Base-by-base conservation (phyloP, 805 yeast genomes). In the Osmozyma mogii region DNA sequence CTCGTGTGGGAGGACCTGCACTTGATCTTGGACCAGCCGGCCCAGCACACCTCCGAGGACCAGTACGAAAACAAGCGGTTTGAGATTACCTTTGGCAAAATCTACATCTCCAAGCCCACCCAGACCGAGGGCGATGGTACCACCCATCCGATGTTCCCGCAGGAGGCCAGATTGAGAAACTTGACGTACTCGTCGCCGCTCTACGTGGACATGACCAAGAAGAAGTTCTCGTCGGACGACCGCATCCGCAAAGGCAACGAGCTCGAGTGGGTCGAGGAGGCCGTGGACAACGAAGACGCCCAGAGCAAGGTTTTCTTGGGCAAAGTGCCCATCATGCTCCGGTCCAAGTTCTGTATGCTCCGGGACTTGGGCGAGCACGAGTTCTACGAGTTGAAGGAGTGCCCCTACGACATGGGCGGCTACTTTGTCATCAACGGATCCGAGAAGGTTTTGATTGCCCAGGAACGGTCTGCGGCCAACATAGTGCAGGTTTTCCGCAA, bases 331-430 rank as follows among this genome's bases (percentile, higher is more conserved):
- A 87, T 92, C 57, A 92, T 92, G 99, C 71, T 92, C 47, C 75
- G 96, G 49, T 89, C 97, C 32, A 89, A 85, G 65, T 92, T 85
- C 53, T 92, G 99, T 74, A 77, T 88, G 65, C 71, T 92, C 48
- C 74, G 85, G 50, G 95, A 84, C 37, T 71, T 92, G 44, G 77
- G 84, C 6, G 97, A 92, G 47, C 85, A 84, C 44, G 98, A 92
- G 59, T 74, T 88, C 49, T 92, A 88, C 61, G 94, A 87, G 47
- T 73, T 92, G 52, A 88, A 92, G 59, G 99, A 92, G 62, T 92
- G 99, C 64, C 98, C 98, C 18, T 92, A 84, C 60, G 99, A 92
- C 70, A 94, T 92, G 94, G 99, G 99, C 58, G 99, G 99, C 39
- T 92, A 92, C 60, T 92, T 92, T 54, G 88, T 92, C 45, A 92